Evolutionary conservation across 108 stramenopile genomes (phyloP), one percentile per base, ranked within the genome.

Genomic region (Fragilaria crotonensis): DNA sequence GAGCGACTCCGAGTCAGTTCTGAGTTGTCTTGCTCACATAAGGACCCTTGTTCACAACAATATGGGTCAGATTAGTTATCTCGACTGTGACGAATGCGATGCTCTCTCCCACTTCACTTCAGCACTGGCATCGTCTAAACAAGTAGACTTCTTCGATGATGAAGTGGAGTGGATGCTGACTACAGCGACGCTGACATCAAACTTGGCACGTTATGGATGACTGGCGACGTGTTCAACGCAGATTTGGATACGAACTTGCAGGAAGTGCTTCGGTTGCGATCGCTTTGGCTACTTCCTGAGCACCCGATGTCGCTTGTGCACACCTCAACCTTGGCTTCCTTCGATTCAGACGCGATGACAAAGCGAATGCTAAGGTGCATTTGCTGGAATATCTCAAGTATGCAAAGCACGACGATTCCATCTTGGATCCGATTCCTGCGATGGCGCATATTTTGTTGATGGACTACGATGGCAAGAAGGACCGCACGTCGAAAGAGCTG

Each of bases 161-260:
- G 26, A 52, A 4, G 5, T 48, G 27, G 60, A 62, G 14, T 54
- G 66, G 36, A 19, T 45, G 25, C 59, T 78, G 49, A 62, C 68
- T 23, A 48, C 54, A 45, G 67, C 72, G 4, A 57, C 54, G 0
- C 53, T 78, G 2, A 45, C 68, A 30, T 78, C 77, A 27, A 78
- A 78, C 56, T 72, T 62, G 52, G 71, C 70, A 64, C 58, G 77
- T 32, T 55, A 31, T 78, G 68, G 71, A 78, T 73, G 72, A 36
- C 25, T 17, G 68, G 60, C n/a, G 33, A 50, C 25, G 32, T 71
- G 21, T 64, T 29, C 45, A 20, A 29, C 2, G 45, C 64, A 7
- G 44, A 55, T 27, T 22, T 69, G 3, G 60, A 33, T 27, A n/a
- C 25, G 14, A 59, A 52, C 31, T 60, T 78, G 0, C 41, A 67